Evolutionary conservation across 371 early-diverging fungal species (phyloP), one percentile per base, ranked within the genome.

Genomic region (Mucor lusitanicus): DNA sequence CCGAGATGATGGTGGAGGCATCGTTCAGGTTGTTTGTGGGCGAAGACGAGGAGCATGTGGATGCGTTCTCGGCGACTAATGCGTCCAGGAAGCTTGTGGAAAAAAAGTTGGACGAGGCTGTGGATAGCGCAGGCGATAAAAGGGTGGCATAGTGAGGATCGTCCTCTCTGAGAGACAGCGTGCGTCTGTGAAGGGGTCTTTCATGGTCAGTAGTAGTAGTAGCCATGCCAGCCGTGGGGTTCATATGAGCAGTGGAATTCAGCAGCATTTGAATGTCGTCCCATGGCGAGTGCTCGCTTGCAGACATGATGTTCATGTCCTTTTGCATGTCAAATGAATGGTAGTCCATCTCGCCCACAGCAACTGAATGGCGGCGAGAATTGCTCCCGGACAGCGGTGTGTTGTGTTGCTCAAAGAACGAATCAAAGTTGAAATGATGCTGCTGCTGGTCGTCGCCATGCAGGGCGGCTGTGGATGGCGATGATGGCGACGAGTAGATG

Each of bases 81-180:
- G 88, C 85, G 27, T 87, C 86, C 42, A 84, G 75, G 64, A 88
- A 87, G 46, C 81, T 83, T 28, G 88, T 81, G 19, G 87, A 82
- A 46, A 88, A 88, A 75, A 88, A 86, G 12, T 78, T 83, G 23
- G 66, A 30, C 12, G 60, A 53, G 3, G 65, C 39, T 35, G 35
- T 35, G 35, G 35, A 35, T 6, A 35, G 11, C 6, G 35, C 35
- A 55, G 67, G 67, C 12, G 66, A 65, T 37, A 65, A 40, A 65
- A 65, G 66, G 12, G 66, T 60, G n/a, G 66, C 60, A 60, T 59
- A 64, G 54, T 65, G 32, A 30, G 57, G 60, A 50, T 72, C 65
- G 40, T 68, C 68, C 39, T 68, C 68, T 46, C 72, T 86, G 40
- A 80, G 66, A 13, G 83, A 83, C 53, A 69, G n/a, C 67, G 80